Evolutionary conservation across 352 stramenopile species (phyloP).

Genomic region (Globisporangium mamillatum): DNA sequence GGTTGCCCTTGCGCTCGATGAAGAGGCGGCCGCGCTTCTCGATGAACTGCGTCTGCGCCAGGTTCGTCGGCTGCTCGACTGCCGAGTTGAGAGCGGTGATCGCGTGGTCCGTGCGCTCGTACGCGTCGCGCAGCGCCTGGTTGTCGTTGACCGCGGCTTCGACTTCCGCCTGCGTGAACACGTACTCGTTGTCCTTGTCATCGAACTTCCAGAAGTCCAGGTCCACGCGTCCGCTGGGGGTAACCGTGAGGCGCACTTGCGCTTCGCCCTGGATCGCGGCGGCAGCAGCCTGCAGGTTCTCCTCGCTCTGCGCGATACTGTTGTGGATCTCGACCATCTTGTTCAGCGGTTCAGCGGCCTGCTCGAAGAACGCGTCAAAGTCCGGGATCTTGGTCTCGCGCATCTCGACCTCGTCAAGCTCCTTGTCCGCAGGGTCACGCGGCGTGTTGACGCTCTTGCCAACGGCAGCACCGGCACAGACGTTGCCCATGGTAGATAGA

Average conservation of each 20-base stretch:
- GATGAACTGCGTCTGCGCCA: constrained; percentile 27
- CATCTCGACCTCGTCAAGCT: constrained; percentile 30
- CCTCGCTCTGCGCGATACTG: constrained; percentile 48
- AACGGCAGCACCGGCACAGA: constrained; percentile 45
- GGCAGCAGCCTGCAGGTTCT: constrained; percentile 48
- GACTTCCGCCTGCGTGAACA: constrained; percentile 25
- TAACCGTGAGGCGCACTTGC: constrained; percentile 32
- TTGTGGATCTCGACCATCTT: constrained; percentile 39
- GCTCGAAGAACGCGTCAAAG: constrained; percentile 27
- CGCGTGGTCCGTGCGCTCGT: constrained; percentile 22
- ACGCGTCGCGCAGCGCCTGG: constrained; percentile 25
- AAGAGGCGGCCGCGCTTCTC: constrained; percentile 40
- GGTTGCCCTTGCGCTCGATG: constrained; percentile 22
- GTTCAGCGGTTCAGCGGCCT: constrained; percentile 19
- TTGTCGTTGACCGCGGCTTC: constrained; percentile 21
- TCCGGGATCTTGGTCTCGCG: constrained; percentile 26
- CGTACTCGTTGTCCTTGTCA: constrained; percentile 39
- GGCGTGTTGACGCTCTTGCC: constrained; percentile 27
- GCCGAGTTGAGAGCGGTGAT: constrained; percentile 32
- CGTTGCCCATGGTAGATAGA: constrained; percentile 47
- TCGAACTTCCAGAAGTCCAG: constrained; percentile 47
- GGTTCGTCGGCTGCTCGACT: constrained; percentile 31
- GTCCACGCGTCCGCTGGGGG: constrained; percentile 18
- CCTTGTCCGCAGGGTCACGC: constrained; percentile 28
- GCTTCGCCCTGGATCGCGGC: constrained; percentile 48